Evolutionary conservation across 2,329 filamentous ascomycete genomes (phyloP).

Genomic region (Colletotrichum tofieldiae): DNA sequence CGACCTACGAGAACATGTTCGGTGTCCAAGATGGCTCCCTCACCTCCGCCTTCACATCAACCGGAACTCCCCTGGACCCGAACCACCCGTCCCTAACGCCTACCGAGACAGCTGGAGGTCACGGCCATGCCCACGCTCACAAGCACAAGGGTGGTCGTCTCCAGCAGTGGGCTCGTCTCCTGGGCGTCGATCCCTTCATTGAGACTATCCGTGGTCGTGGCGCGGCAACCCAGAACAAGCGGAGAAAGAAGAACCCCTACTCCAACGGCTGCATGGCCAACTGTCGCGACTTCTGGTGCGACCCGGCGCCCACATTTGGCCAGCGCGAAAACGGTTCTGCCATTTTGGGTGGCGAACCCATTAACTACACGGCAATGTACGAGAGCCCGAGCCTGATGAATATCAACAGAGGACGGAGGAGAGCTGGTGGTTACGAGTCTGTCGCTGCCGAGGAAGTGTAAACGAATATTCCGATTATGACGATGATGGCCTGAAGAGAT

Average conservation of each 20-base stretch:
- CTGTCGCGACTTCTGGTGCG: constrained; percentile 97
- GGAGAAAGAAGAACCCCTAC: constrained; percentile 84
- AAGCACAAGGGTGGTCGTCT: constrained; percentile 77
- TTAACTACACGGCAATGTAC: constrained; percentile 93
- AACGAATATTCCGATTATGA: constrained; percentile 13
- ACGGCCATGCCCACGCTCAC: constrained; percentile 61
- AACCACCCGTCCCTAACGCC: constrained; percentile 76
- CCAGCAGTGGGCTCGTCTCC: constrained; percentile 84
- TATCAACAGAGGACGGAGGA: constrained; percentile 61
- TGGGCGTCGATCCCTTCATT: constrained; percentile 94
- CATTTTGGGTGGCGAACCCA: constrained; percentile 81
- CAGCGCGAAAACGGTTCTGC: constrained; percentile 81
- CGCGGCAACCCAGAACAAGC: constrained; percentile 71
- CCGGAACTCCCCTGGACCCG: constrained; percentile 79
- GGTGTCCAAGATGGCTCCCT: constrained; percentile 78
- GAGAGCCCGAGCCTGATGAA: constrained; percentile 83
- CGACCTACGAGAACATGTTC: constrained; percentile 97
- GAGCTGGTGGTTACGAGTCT: constrained; percentile 73
- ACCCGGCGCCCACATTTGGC: constrained; percentile 86
- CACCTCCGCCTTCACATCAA: constrained; percentile 83
- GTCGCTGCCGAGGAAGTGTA: constrained; percentile 73
- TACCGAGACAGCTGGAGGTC: constrained; percentile 56
- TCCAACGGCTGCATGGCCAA: constrained; percentile 88
- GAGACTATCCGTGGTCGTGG: constrained; percentile 90
- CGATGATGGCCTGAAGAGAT: neutral